These are phyloP conservation scores for Sporothrix brasiliensis DNA, from an alignment of 2,329 filamentous ascomycete genomes.

Conservation along the genomic window DNA sequence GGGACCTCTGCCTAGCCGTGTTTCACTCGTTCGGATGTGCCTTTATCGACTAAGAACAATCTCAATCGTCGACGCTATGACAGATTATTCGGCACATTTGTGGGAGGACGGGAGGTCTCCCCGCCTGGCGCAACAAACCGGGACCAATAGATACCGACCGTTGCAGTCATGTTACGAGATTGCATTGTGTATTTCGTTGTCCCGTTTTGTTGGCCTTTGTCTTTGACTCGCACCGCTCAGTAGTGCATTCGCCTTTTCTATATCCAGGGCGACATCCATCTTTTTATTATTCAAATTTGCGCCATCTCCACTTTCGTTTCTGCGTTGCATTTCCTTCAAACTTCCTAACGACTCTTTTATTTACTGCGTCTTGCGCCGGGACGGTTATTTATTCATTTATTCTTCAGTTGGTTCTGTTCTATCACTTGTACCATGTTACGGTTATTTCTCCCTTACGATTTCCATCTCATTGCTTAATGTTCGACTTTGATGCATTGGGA, in stretches of 20 bases:
- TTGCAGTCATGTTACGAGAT: not conserved
- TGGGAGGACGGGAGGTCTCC: slow-evolving; percentile 8
- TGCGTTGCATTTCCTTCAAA: not conserved
- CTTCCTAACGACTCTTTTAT: slow-evolving; percentile 5
- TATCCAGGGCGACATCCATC: not conserved
- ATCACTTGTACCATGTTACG: not conserved
- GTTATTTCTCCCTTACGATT: not conserved
- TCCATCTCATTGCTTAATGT: not conserved
- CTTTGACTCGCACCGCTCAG: slow-evolving; percentile 5
- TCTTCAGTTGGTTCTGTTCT: slow-evolving; percentile 1
- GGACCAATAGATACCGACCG: not conserved
- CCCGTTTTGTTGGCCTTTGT: not conserved
- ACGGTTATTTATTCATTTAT: slow-evolving; percentile 15
- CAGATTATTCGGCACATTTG: slow-evolving; percentile 5
- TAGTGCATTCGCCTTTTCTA: not conserved
- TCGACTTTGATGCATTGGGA: not conserved
- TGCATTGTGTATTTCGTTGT: not conserved
- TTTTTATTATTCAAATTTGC: not conserved
- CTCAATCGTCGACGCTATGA: not conserved
- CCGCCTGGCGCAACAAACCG: not conserved
- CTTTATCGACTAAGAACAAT: not conserved
- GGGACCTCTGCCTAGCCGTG: not conserved
- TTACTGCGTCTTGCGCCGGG: slow-evolving; percentile 4
- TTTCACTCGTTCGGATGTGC: slow-evolving; percentile 22
- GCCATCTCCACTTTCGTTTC: not conserved